Conservation (phyloP, 441 rosid species). For the Kokia cookei region DNA sequence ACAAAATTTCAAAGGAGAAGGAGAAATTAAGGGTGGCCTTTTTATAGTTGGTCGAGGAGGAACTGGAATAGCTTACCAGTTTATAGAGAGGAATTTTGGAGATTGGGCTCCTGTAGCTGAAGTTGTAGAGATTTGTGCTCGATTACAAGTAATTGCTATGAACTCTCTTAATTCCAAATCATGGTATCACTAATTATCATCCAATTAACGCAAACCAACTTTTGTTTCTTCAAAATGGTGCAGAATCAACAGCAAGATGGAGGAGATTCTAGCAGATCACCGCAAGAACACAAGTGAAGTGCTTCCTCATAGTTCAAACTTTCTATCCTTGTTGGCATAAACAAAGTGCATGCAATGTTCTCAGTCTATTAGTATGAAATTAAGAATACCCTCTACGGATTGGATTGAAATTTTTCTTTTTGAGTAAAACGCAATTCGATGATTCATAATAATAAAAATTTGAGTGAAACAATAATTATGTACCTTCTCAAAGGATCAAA, state of each 20-base stretch:
- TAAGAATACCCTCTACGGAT: neutral
- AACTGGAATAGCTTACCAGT: slow-evolving; percentile 57
- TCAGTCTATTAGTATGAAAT: neutral
- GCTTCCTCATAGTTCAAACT: neutral
- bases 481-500: too few relatives aligned
- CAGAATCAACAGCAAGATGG: slow-evolving; percentile 32
- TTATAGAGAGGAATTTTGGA: slow-evolving; percentile 64
- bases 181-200: neutral
- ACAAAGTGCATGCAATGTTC: neutral
- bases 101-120: slow-evolving; percentile 65
- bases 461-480: too few relatives aligned
- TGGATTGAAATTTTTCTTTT: too few relatives aligned
- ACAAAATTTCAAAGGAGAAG: slow-evolving; percentile 59
- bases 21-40: slow-evolving; percentile 69
- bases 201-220: slow-evolving; percentile 9
- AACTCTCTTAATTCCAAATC: slow-evolving; percentile 4
- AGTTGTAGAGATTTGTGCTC: slow-evolving; percentile 45
- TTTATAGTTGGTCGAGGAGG: slow-evolving; percentile 41
- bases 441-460: too few relatives aligned
- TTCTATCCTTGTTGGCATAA: neutral
- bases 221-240: slow-evolving; percentile 25
- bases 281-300: slow-evolving; percentile 17
- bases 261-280: slow-evolving; percentile 14
- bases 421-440: too few relatives aligned
- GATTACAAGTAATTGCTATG: slow-evolving; percentile 38